Base-by-base conservation (phyloP, 192 early-diverging fungal species). In the Backusella liffmaniae region DNA sequence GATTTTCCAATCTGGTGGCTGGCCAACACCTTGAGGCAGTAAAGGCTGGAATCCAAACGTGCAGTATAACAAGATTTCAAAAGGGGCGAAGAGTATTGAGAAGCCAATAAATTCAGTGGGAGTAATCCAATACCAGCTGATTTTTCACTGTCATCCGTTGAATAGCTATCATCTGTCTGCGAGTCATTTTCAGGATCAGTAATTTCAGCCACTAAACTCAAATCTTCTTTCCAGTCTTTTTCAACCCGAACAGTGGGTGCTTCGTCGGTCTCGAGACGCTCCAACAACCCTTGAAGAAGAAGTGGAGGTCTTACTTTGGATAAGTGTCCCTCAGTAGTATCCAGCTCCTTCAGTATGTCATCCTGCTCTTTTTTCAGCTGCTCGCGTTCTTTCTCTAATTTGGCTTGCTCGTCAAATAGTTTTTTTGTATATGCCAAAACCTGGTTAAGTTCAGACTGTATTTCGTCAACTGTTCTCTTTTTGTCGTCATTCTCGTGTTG, bases 291-390 rank as follows among this genome's bases (percentile, higher is more conserved):
- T 37, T 82, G 67, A 9, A 88, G 56, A 41, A 88, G 49, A 26
- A 83, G 76, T 26, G 82, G 83, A 3, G 87, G 87, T 6, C 87
- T 77, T 21, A 86, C 80, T 53, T 85, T 77, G 53, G 77, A 76
- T 69, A 88, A 76, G 26, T 82, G 39, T 2, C 78, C 67, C 8
- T 83, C 70, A 29, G 84, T 82, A 3, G 72, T 75, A 21, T 86
- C 78, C 12, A 88, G 72, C 5, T 83, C 77, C 3, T 65, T 35
- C 3, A 80, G 35, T n/a, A 77, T 75, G 9, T 30, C 35, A 21
- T 80, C 72, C 16, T 85, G 77, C 62, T 88, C 84, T 1, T 79
- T 83, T 36, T 82, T 79, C 42, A 85, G 77, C 5, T 79, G 77
- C 32, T 78, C 56, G 10, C 80, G 66, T 15, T 86, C 85, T 26